Percentiles rank a stretch among this genome's conserved stretches.
Evolutionary conservation across 495 filamentous ascomycete genomes (phyloP).

Genomic region (Xylona heveae): DNA sequence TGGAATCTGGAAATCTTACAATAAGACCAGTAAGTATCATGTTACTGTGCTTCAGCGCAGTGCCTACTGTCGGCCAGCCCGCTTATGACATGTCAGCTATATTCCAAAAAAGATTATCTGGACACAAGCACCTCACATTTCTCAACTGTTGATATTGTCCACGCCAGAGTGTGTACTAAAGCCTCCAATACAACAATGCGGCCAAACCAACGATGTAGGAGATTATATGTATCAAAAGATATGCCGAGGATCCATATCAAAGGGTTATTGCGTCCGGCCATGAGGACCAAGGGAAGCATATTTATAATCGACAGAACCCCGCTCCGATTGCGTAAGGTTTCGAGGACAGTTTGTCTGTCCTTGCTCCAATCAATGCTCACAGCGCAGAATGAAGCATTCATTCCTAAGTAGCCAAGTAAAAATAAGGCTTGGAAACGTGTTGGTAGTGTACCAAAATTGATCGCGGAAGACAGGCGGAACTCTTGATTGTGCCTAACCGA

Average conservation of each 20-base stretch:
- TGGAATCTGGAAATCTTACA: slow-evolving; percentile 17
- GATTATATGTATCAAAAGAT: slow-evolving; percentile 59
- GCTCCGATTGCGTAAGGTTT: slow-evolving; percentile 60
- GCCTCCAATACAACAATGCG: slow-evolving; percentile 47
- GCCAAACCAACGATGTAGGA: slow-evolving; percentile 62
- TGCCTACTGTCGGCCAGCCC: slow-evolving; percentile 24
- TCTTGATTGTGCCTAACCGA: slow-evolving; percentile 74
- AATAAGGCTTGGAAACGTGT: slow-evolving; percentile 66
- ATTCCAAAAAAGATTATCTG: background rate
- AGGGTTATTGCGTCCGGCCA: slow-evolving; percentile 36
- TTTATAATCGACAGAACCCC: slow-evolving; percentile 70
- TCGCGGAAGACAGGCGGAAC: slow-evolving; percentile 62
- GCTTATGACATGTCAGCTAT: slow-evolving; percentile 3
- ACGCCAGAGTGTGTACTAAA: slow-evolving; percentile 36
- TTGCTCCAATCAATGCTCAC: slow-evolving; percentile 41
- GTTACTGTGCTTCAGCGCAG: slow-evolving; percentile 12
- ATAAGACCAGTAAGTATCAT: slow-evolving; percentile 31
- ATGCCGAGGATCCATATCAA: slow-evolving; percentile 40
- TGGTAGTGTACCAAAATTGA: slow-evolving; percentile 79
- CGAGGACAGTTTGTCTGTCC: slow-evolving; percentile 28
- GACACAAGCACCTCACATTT: slow-evolving; percentile 8
- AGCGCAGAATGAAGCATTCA: slow-evolving; percentile 62
- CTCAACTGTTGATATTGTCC: slow-evolving; percentile 8
- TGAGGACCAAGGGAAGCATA: slow-evolving; percentile 72
- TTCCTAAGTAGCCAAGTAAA: slow-evolving; percentile 45